Conservation (phyloP, 345 rosid genomes). For the Bruguiera parviflora region DNA sequence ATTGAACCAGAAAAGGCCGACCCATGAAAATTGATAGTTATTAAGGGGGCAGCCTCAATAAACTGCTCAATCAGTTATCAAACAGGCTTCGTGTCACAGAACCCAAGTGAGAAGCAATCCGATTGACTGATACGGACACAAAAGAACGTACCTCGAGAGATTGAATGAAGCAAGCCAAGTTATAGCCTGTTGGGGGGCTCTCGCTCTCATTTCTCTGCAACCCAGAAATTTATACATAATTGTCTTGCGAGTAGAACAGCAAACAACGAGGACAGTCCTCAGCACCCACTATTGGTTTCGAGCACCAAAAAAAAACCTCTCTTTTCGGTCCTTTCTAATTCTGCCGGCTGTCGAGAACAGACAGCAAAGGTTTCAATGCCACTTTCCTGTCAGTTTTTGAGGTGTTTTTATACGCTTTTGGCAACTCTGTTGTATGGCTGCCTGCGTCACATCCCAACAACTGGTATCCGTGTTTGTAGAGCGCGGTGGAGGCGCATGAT, state of each 20-base stretch:
- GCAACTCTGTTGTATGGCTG: no score
- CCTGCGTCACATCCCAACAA: not conserved
- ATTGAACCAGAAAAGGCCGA: not conserved
- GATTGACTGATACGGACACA: not conserved
- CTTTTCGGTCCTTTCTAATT: no score
- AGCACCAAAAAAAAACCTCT: not conserved
- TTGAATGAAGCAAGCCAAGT: constrained; percentile 34
- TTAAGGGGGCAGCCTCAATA: not conserved
- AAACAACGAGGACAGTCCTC: not conserved
- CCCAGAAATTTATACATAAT: constrained; percentile 46
- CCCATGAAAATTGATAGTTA: not conserved
- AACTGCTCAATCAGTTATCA: not conserved
- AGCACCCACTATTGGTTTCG: not conserved
- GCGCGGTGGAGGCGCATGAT: no score
- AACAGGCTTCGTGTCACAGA: not conserved
- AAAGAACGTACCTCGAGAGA: constrained; percentile 38
- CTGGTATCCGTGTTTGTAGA: no score
- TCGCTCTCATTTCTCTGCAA: constrained; percentile 35
- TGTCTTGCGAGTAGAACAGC: not conserved
- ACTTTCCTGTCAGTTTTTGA: no score
- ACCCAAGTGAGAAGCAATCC: not conserved
- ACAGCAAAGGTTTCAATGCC: no score
- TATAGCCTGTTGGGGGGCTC: constrained; percentile 36
- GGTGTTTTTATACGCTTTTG: not conserved
- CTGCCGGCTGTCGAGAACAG: no score